These are phyloP conservation scores for Penicillium digitatum DNA, from an alignment of 2,329 filamentous ascomycete genomes.

Conservation along the genomic window DNA sequence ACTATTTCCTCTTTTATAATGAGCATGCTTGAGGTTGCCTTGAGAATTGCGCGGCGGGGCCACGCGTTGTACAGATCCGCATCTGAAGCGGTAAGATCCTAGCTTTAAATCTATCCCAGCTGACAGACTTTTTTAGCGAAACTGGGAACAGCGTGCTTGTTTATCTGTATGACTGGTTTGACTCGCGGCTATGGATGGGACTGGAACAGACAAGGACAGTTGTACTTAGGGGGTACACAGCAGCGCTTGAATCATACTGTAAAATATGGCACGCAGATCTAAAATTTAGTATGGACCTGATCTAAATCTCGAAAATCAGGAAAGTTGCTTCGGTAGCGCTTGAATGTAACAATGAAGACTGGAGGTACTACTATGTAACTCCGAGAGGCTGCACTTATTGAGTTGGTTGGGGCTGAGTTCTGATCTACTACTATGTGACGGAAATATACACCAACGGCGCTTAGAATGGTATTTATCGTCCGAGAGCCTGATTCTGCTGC, in stretches of 20 bases:
- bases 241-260: not conserved
- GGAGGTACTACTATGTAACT: not conserved
- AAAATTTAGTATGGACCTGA: not conserved
- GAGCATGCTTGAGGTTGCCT: not conserved
- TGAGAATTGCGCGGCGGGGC: slow-evolving; percentile 12
- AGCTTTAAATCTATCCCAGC: not conserved
- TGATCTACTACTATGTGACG: not conserved
- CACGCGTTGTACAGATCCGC: slow-evolving; percentile 13
- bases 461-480: not conserved
- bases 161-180: not conserved
- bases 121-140: not conserved
- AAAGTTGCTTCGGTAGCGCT: not conserved
- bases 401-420: not conserved
- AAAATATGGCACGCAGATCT: not conserved
- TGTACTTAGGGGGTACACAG: not conserved
- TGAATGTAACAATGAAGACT: slow-evolving; percentile 8
- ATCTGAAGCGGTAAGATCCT: not conserved
- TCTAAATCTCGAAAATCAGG: not conserved
- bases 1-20: not conserved
- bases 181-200: not conserved
- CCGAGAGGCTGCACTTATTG: not conserved
- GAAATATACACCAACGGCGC: not conserved
- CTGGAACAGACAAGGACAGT: not conserved
- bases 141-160: not conserved
- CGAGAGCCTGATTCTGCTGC: not conserved